Base-by-base conservation (phyloP, 768 basidiomycete genomes). In the Russula griseocarnosa region DNA sequence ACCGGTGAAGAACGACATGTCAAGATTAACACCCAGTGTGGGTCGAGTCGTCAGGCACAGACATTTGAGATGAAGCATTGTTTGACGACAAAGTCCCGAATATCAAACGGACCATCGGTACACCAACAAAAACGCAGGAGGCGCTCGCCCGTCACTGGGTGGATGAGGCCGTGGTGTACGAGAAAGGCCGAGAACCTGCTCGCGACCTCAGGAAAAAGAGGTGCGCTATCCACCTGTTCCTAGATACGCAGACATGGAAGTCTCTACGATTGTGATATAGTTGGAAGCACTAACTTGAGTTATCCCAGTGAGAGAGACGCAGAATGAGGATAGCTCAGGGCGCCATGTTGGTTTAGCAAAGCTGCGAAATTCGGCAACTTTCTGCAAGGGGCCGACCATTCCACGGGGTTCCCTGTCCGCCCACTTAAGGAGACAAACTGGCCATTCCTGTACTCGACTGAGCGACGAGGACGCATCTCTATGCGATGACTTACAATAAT, bases 341-440 rank as follows among this genome's bases (percentile, higher is more conserved):
- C 82, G 78, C 92, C 94, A 98, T 7, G 86, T 88, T 8, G 96
- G 96, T 70, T 79, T 80, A 50, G 98, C 93, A 73, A 91, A 96
- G 67, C 84, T 87, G 65, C 90, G 86, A 77, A 94, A 98, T 72
- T 92, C 90, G 67, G 85, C 88, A 22, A 88, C 80, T 44, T 88
- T 77, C 71, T 86, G 83, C 26, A 98, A 78, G 49, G 78, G 77
- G 62, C 78, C 81, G 11, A 85, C 83, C 47, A 67, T 76, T 55
- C 82, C 82, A 56, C 81, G 79, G 20, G 73, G 62, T 38, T 79
- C 77, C 68, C 78, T 83, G 70, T 90, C 84, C 69, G 77, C 81
- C 95, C 95, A 98, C 65, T 82, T 83, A 63, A 98, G 79, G 3
- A 99, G 79, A 69, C 90, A 88, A 13, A 98, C 91, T 7, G 96